Evolutionary conservation across 768 basidiomycete species (phyloP).

Genomic region (Coprinellus micaceus): DNA sequence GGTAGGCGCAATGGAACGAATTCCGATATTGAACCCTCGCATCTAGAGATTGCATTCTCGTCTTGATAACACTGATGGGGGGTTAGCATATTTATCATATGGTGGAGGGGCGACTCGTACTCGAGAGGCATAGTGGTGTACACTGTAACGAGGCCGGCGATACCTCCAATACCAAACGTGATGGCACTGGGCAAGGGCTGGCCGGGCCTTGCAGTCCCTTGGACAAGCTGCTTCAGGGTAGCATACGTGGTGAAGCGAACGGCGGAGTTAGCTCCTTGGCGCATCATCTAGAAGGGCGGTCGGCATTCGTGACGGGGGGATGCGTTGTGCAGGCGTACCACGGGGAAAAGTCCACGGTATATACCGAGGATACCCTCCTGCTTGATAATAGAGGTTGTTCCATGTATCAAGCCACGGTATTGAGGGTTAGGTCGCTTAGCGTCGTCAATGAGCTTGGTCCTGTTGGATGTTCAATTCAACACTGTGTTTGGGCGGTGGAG

Average conservation of each 20-base stretch:
- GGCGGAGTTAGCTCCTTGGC: slow-evolving; percentile 97
- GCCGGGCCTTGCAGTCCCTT: slow-evolving; percentile 77
- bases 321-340: slow-evolving; percentile 51
- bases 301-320: neutral
- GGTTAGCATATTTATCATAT: neutral
- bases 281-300: slow-evolving; percentile 70
- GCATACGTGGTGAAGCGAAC: slow-evolving; percentile 94
- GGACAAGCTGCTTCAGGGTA: slow-evolving; percentile 90
- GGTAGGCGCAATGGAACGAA: slow-evolving; percentile 92
- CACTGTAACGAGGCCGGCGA: slow-evolving; percentile 93
- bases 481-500: neutral
- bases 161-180: slow-evolving; percentile 91
- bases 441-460: slow-evolving; percentile 97
- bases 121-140: slow-evolving; percentile 87
- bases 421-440: slow-evolving; percentile 80
- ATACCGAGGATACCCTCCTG: slow-evolving; percentile 84
- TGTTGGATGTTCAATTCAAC: slow-evolving; percentile 25
- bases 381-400: slow-evolving; percentile 71
- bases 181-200: slow-evolving; percentile 81
- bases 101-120: slow-evolving; percentile 34
- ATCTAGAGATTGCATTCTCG: slow-evolving; percentile 92
- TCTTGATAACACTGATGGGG: slow-evolving; percentile 83
- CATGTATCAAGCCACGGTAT: slow-evolving; percentile 85
- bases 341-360: slow-evolving; percentile 91
- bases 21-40: slow-evolving; percentile 86